Percentiles rank a stretch among this genome's conserved stretches.
Evolutionary conservation across 2,329 filamentous ascomycete genomes (phyloP).

Genomic region (Annulohypoxylon truncatum): DNA sequence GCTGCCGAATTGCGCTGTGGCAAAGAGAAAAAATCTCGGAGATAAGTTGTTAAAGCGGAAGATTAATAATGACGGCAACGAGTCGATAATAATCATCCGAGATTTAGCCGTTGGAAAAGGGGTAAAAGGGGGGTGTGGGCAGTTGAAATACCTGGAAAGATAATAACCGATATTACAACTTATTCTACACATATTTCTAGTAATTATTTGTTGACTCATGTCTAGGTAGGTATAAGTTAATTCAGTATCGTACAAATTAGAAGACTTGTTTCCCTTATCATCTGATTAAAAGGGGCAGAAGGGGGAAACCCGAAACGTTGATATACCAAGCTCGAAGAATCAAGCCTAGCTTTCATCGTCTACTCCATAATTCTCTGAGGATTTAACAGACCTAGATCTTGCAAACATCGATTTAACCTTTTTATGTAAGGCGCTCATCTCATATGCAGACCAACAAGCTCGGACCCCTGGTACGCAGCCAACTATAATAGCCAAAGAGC

Average conservation of each 20-base stretch:
- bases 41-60: slow-evolving; percentile 30
- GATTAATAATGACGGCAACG: slow-evolving; percentile 3
- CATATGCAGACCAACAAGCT: slow-evolving; percentile 2
- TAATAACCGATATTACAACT: no score
- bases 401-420: not conserved
- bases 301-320: no score
- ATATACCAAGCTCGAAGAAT: no score
- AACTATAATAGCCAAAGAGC: slow-evolving; percentile 16
- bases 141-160: no score
- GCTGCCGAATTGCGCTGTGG: slow-evolving; percentile 6
- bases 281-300: no score
- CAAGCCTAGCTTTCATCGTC: not conserved
- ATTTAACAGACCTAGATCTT: not conserved
- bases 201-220: no score
- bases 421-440: not conserved
- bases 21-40: slow-evolving; percentile 31
- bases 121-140: no score
- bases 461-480: slow-evolving; percentile 7
- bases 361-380: not conserved
- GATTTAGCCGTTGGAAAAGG: slow-evolving; percentile 3
- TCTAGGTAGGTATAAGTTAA: no score
- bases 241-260: no score
- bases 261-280: no score
- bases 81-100: not conserved
- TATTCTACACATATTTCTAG: no score